A percentile compares a stretch with the other conserved stretches of the same genome.
phyloP scores from a whole-genome alignment of 306 rosid species.

The Vachellia collinsii region DNA sequence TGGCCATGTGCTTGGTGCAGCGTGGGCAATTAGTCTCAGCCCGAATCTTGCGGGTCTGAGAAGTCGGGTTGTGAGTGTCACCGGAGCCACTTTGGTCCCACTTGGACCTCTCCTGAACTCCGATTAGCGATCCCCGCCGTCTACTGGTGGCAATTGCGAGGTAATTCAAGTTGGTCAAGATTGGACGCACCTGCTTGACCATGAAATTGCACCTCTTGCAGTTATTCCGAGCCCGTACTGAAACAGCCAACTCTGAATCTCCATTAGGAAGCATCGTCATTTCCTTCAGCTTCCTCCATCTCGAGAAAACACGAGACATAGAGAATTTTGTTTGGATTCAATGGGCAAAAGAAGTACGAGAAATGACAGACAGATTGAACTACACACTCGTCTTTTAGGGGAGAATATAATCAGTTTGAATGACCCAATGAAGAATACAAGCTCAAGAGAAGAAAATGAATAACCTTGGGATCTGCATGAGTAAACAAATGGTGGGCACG shows the following conservation, averaged over 20 bases:
- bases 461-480: slow-evolving; percentile 21
- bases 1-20: slow-evolving; percentile 60
- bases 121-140: slow-evolving; percentile 48
- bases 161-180: slow-evolving; percentile 44
- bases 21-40: slow-evolving; percentile 74
- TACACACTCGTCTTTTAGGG: background rate
- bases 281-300: slow-evolving; percentile 55
- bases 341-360: background rate
- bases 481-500: background rate
- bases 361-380: background rate
- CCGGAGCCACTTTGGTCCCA: slow-evolving; percentile 70
- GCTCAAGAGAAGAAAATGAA: background rate
- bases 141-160: slow-evolving; percentile 39
- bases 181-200: slow-evolving; percentile 36
- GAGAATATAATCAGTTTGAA: background rate
- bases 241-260: background rate
- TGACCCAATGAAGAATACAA: background rate
- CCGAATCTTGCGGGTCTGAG: slow-evolving; percentile 52
- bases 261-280: slow-evolving; percentile 27
- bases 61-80: slow-evolving; percentile 26
- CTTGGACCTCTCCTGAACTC: slow-evolving; percentile 60
- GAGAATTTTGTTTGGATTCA: slow-evolving; percentile 13
- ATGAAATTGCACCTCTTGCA: slow-evolving; percentile 31
- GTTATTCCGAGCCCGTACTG: background rate
- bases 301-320: slow-evolving; percentile 49